phyloP scores from a whole-genome alignment of 805 yeast genomes.

The Ogataea philodendri region DNA sequence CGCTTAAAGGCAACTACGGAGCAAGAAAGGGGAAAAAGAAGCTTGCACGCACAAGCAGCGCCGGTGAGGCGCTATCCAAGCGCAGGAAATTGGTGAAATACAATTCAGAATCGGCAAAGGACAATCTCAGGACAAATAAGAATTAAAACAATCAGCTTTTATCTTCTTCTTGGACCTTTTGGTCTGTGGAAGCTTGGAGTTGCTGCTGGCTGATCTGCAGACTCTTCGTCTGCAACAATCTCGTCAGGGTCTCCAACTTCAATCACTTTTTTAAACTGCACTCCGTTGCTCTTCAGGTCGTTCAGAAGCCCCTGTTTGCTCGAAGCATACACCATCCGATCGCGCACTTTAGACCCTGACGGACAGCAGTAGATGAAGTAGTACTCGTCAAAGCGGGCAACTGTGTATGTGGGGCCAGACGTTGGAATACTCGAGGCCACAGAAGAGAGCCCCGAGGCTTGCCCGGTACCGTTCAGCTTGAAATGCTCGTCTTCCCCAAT shows the following conservation, averaged over 20 bases:
- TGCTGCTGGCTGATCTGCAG: conserved; percentile 10
- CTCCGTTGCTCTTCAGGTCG: conserved; percentile 41
- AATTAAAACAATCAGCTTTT: conserved; percentile 2
- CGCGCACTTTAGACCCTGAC: conserved; percentile 82
- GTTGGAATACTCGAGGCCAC: conserved; percentile 35
- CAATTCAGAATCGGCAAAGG: conserved; percentile 17
- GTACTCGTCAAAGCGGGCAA: conserved; percentile 42
- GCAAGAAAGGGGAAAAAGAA: conserved; percentile 17
- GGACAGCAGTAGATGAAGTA: conserved; percentile 87
- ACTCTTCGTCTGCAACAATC: conserved; percentile 48
- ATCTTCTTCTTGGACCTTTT: conserved; percentile 64
- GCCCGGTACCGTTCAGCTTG: conserved; percentile 14
- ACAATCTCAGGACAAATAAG: conserved; percentile 7
- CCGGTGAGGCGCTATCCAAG: conserved; percentile 13
- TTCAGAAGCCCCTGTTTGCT: conserved; percentile 61
- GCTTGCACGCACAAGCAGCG: conserved; percentile 21
- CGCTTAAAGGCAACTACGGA: conserved; percentile 24
- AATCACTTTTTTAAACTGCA: conserved; percentile 45
- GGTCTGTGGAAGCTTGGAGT: conserved; percentile 52
- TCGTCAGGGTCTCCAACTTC: conserved; percentile 77
- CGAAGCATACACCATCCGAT: conserved; percentile 90
- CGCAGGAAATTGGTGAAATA: conserved; percentile 15
- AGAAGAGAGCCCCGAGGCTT: conserved; percentile 20
- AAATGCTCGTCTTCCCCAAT: conserved; percentile 16
- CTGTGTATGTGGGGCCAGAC: conserved; percentile 56